Base-by-base conservation (phyloP, 1,139 yeast species). In the Nakaseomyces delphensis region DNA sequence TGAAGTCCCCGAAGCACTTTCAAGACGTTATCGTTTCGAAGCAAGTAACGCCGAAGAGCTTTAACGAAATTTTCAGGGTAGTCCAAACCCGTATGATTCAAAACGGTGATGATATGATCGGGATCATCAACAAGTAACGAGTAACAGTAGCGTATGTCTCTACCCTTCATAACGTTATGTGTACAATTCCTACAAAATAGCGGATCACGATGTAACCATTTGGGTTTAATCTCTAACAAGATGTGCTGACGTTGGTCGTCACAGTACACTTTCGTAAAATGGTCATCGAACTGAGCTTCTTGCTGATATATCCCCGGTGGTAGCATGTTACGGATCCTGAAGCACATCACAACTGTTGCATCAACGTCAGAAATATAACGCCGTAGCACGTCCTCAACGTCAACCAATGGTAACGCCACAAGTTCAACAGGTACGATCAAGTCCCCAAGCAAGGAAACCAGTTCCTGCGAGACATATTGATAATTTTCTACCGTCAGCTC, bases 171-270 rank as follows among this genome's bases (percentile, higher is more conserved):
- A 11, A 21, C 41, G 30, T 55, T 57, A 41, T 55, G 57, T 1
- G 59, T 50, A 41, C 64, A 60, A 44, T 59, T 60, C 36, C 64
- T 49, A 39, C 64, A 59, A 39, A 50, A 54, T 6, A 36, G 40
- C 3, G 44, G 30, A 4, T 46, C 42, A 25, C 49, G 48, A 38
- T 49, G 43, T 10, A 57, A 37, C 64, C 64, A 59, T 43, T 60
- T 60, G 5, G 64, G 64, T 42, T 60, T 60, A 21, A 59, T 43
- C 44, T 60, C 64, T 50, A 59, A 40, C 3, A 56, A 25, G 6
- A 53, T 37, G 1, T 13, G 15, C 4, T n/a, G 11, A 3, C 36
- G 33, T 1, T 33, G 27, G 5, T 15, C 10, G 16, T 33, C 30
- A 1, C 11, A 25, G 35, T 50, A 54, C 4, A 59, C 19, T 29